These are phyloP conservation scores for Trypanosomatidae sp. DNA, from an alignment of 208 protist genomes.

Conservation along the genomic window DNA sequence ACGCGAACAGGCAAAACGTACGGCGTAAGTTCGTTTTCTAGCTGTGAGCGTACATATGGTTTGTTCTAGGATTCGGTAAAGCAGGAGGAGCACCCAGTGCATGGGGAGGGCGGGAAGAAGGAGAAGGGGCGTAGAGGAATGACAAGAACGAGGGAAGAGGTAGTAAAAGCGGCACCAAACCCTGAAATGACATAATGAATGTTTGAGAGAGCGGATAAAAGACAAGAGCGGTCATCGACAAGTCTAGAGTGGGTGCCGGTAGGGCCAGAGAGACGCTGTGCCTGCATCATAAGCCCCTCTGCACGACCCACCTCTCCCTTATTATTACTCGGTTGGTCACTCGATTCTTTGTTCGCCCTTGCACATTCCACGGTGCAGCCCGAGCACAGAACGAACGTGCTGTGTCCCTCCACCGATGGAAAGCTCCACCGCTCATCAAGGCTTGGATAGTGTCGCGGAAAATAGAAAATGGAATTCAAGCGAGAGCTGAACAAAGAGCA, in stretches of 20 bases:
- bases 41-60: background rate
- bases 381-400: background rate
- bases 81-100: background rate
- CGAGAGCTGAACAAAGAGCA: background rate
- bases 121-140: background rate
- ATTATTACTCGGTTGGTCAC: background rate
- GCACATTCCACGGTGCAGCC: background rate
- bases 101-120: background rate
- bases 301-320: background rate
- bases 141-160: background rate
- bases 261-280: background rate
- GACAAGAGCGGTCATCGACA: background rate
- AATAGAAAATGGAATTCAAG: background rate
- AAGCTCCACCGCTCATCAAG: background rate
- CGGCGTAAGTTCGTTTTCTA: background rate
- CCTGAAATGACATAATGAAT: background rate
- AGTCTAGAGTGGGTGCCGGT: background rate
- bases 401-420: background rate
- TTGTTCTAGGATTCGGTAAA: background rate
- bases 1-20: background rate
- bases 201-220: background rate
- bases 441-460: background rate
- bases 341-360: background rate
- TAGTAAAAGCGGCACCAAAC: background rate
- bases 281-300: background rate